A percentile compares a stretch with the other conserved stretches of the same genome.
Evolutionary conservation across 2,329 filamentous ascomycete species (phyloP).

Genomic region (Nannizziopsis arthrosporioides): DNA sequence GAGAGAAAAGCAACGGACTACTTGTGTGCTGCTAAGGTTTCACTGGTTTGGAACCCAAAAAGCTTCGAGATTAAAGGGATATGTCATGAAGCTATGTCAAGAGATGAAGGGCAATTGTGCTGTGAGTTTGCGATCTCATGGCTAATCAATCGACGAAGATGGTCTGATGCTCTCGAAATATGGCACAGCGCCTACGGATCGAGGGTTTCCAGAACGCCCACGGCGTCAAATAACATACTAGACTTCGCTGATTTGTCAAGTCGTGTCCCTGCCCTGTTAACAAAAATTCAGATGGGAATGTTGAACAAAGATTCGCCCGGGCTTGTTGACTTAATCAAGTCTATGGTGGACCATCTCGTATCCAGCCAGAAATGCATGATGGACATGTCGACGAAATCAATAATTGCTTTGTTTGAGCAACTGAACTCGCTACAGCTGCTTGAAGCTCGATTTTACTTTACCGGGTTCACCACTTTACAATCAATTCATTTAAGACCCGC

Average conservation of each 20-base stretch:
- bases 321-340: slow-evolving; percentile 15
- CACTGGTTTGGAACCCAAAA: slow-evolving; percentile 30
- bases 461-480: slow-evolving; percentile 23
- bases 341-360: slow-evolving; percentile 22
- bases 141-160: slow-evolving; percentile 24
- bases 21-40: slow-evolving; percentile 33
- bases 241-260: slow-evolving; percentile 15
- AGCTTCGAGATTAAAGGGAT: slow-evolving; percentile 29
- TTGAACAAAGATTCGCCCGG: not conserved
- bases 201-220: not conserved
- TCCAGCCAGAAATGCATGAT: slow-evolving; percentile 19
- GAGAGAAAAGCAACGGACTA: slow-evolving; percentile 36
- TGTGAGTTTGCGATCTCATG: slow-evolving; percentile 25
- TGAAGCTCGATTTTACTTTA: slow-evolving; percentile 20
- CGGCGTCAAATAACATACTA: slow-evolving; percentile 11
- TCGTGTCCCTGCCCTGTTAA: slow-evolving; percentile 17
- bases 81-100: slow-evolving; percentile 31
- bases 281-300: not conserved
- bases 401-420: slow-evolving; percentile 22
- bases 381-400: slow-evolving; percentile 22
- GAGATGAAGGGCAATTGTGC: slow-evolving; percentile 19
- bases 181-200: slow-evolving; percentile 21
- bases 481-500: slow-evolving; percentile 20
- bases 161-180: slow-evolving; percentile 23
- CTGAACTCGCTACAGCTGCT: slow-evolving; percentile 21